A percentile compares a stretch with the other conserved stretches of the same genome.
Conservation (phyloP, 2,329 filamentous ascomycete species). For the Mycosphaerella sp. region DNA sequence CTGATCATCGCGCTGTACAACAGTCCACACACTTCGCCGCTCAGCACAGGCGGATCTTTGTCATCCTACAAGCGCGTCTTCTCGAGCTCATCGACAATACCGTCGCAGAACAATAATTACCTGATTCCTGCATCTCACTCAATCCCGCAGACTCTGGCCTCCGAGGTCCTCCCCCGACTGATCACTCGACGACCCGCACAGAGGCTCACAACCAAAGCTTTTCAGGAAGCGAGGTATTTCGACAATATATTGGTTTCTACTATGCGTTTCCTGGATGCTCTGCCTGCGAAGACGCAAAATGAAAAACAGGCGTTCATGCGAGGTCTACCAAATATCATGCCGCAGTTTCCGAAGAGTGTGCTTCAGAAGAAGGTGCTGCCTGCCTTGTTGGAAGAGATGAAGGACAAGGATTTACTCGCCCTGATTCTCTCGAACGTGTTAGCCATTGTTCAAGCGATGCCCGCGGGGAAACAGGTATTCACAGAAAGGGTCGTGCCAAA, state of each 20-base stretch:
- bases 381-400: constrained; percentile 83
- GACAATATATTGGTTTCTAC: constrained; percentile 96
- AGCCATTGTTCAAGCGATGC: constrained; percentile 74
- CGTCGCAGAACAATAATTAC: constrained; percentile 76
- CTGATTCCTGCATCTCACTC: constrained; percentile 61
- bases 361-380: constrained; percentile 92
- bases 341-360: constrained; percentile 87
- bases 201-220: constrained; percentile 79
- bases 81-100: constrained; percentile 68
- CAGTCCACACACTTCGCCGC: constrained; percentile 80
- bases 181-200: constrained; percentile 84
- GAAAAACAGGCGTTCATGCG: constrained; percentile 92
- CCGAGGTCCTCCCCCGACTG: constrained; percentile 71
- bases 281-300: constrained; percentile 83
- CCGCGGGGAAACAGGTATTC: constrained; percentile 71
- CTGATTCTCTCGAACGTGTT: constrained; percentile 88
- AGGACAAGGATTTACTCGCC: constrained; percentile 80
- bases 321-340: constrained; percentile 76
- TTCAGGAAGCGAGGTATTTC: constrained; percentile 93
- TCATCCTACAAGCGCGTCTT: constrained; percentile 83
- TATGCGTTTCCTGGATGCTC: constrained; percentile 84
- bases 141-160: constrained; percentile 70
- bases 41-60: constrained; percentile 73
- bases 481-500: constrained; percentile 79
- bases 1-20: constrained; percentile 89